Percentiles rank a stretch among this genome's conserved stretches.
Conservation (phyloP, 345 rosid species). For the Citrus australasica region DNA sequence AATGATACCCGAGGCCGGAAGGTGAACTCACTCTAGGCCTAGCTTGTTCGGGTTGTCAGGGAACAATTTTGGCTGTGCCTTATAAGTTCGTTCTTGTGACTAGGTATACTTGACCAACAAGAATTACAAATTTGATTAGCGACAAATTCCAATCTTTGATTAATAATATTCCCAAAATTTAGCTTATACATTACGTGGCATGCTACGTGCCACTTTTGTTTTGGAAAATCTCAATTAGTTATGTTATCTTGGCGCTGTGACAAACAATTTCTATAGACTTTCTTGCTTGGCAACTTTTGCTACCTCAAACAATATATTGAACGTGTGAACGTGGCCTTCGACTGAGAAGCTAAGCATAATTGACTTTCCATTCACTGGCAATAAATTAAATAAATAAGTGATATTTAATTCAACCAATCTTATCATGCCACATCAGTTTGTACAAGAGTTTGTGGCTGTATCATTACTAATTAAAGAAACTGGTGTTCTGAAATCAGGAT, state of each 20-base stretch:
- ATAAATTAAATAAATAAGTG: background rate
- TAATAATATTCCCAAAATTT: background rate
- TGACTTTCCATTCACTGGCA: background rate
- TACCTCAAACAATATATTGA: too few species aligned
- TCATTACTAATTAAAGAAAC: too few species aligned
- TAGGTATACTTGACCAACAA: too few species aligned
- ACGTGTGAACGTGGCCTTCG: background rate
- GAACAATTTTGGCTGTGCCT: too few species aligned
- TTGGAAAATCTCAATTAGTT: background rate
- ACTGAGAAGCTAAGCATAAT: background rate
- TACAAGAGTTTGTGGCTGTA: too few species aligned
- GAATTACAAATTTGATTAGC: background rate
- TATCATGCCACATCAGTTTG: too few species aligned
- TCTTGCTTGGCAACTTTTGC: background rate
- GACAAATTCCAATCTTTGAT: background rate
- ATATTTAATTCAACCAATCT: too few species aligned
- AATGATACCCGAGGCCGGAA: too few species aligned
- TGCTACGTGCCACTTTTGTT: background rate
- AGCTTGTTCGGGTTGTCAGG: too few species aligned
- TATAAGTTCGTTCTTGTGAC: too few species aligned
- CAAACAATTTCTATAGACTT: background rate
- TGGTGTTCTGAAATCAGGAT: background rate
- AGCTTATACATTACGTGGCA: background rate
- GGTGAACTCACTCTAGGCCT: too few species aligned
- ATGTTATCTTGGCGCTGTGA: background rate